Evolutionary conservation across 2,329 filamentous ascomycete genomes (phyloP), one percentile per base, ranked within the genome.

Genomic region (Ceratocystis papillata): DNA sequence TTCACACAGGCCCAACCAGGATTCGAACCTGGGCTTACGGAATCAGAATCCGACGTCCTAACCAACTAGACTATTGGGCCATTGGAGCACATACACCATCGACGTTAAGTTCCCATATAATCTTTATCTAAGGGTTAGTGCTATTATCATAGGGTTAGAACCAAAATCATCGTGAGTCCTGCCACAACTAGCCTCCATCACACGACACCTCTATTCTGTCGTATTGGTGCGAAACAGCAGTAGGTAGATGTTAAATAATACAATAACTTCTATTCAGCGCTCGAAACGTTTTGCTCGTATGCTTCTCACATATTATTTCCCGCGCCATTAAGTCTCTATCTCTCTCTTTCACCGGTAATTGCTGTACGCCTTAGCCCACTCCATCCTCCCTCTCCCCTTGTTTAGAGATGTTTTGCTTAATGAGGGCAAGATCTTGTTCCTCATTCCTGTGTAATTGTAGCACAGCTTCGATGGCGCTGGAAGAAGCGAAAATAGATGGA

Each of bases 11-110:
- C 65, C 65, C 46, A 66, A 66, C 65, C 65, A 63, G 65, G 59
- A 63, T 66, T 66, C 65, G 65, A 66, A 66, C 65, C 65, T 66
- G 65, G 65, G 60, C 60, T 62, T 62, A 62, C 60, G 60, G 60
- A 62, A 62, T 62, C 60, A 62, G 60, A 62, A 62, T 65, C 64
- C 64, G 64, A 65, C 64, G 64, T 65, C 64, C 64, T 65, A 66
- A 66, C 65, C 60, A 66, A 66, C 65, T 66, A 66, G 65, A 66
- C 65, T 66, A 66, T 66, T 66, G 57, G 30, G 59, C 65, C 65
- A 25, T 5, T 5, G 28, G 4, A 28, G 5, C 5, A 28, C 4
- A 28, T 5, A 5, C 3, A 1, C 1, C 1, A 5, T 5, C 0
- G 1, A 28, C 28, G 5, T 28, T 57, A 1, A 57, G 5, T 33